Conservation (phyloP, 2,329 filamentous ascomycete genomes). For the Fusarium sp. region DNA sequence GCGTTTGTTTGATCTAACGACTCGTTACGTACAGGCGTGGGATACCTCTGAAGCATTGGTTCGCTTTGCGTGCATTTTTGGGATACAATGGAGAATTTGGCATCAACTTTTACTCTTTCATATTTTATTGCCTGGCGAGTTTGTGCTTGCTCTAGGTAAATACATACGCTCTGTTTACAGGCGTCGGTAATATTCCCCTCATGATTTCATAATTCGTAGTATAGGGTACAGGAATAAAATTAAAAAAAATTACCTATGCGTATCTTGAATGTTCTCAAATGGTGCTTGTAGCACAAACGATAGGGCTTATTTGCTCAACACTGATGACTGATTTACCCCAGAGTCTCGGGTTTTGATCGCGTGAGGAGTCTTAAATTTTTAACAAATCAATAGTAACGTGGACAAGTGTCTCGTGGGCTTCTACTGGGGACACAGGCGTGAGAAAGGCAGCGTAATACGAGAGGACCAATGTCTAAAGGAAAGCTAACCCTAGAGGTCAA, state of each 20-base stretch:
- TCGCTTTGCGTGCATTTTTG: conserved; percentile 25
- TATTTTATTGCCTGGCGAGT: conserved; percentile 24
- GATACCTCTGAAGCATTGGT: conserved; percentile 18
- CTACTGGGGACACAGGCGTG: not conserved
- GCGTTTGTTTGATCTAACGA: conserved; percentile 34
- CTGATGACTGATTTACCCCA: not conserved
- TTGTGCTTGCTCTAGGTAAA: conserved; percentile 26
- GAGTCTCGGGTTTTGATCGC: conserved; percentile 11
- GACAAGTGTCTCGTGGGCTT: not conserved
- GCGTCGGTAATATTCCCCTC: conserved; percentile 34
- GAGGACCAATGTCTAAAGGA: not conserved
- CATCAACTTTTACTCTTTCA: conserved; percentile 7
- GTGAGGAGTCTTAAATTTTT: not conserved
- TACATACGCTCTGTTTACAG: conserved; percentile 25
- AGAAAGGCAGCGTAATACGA: not conserved
- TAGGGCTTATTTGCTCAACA: not conserved
- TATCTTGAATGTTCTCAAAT: not conserved
- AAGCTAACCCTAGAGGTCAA: not conserved
- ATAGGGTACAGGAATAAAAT: conserved; percentile 25
- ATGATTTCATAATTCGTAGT: conserved; percentile 24
- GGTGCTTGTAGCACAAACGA: not conserved
- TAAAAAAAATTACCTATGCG: not conserved
- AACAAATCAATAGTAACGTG: not conserved
- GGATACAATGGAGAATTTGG: conserved; percentile 32
- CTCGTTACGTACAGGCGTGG: conserved; percentile 20